These are phyloP conservation scores for Xerocomus spinulosus DNA, from an alignment of 768 basidiomycete genomes.

Conservation along the genomic window DNA sequence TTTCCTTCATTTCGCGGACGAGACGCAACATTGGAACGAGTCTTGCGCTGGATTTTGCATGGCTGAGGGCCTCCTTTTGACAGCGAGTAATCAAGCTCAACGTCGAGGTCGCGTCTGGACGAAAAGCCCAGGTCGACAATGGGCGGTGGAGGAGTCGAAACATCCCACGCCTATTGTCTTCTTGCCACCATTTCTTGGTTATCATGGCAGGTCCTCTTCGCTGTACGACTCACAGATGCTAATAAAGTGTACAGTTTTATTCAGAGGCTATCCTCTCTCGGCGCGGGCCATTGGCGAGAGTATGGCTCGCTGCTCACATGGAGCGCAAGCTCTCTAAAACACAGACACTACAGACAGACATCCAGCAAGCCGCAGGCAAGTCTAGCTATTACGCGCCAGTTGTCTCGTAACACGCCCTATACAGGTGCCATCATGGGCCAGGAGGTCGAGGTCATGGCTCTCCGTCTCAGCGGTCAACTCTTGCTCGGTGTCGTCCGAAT, in stretches of 20 bases:
- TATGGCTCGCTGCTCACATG: constrained; percentile 99
- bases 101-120: constrained; percentile 20
- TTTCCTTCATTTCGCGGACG: constrained; percentile 54
- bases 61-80: constrained; percentile 29
- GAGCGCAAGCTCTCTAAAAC: constrained; percentile 96
- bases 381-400: background rate
- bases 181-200: constrained; percentile 16
- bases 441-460: constrained; percentile 89
- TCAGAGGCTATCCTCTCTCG: constrained; percentile 92
- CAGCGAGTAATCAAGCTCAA: constrained; percentile 27
- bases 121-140: constrained; percentile 24
- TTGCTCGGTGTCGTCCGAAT: constrained; percentile 96
- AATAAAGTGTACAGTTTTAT: constrained; percentile 59
- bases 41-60: constrained; percentile 33
- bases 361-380: constrained; percentile 85
- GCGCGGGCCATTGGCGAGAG: constrained; percentile 89
- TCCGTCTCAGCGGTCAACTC: constrained; percentile 93
- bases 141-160: constrained; percentile 6
- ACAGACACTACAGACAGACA: constrained; percentile 91
- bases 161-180: constrained; percentile 20
- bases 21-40: constrained; percentile 40
- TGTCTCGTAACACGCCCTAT: background rate
- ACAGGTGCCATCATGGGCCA: constrained; percentile 90
- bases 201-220: constrained; percentile 18
- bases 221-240: background rate